These are phyloP conservation scores for Trifolium repens DNA, from an alignment of 306 rosid species.

Conservation along the genomic window DNA sequence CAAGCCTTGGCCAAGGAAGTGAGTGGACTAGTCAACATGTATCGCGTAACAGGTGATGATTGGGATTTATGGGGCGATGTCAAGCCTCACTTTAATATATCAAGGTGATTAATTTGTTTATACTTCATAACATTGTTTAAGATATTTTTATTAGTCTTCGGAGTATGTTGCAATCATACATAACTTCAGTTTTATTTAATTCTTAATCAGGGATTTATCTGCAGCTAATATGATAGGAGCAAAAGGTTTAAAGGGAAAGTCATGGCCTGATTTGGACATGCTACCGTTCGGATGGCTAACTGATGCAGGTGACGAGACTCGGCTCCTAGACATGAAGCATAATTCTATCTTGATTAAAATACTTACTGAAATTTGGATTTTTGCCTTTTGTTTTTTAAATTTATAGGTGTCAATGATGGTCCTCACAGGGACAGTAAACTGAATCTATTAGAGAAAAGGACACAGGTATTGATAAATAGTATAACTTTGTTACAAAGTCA, in stretches of 20 bases:
- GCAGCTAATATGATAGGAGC: conserved; percentile 74
- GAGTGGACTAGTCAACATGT: conserved; percentile 81
- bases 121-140: conserved; percentile 15
- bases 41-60: conserved; percentile 92
- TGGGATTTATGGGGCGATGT: conserved; percentile 89
- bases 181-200: conserved; percentile 31
- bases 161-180: neutral
- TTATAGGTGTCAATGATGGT: conserved; percentile 76
- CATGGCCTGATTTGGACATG: conserved; percentile 99
- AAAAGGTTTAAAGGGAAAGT: conserved; percentile 73
- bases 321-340: neutral
- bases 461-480: conserved; percentile 65
- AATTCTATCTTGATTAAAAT: conserved; percentile 8
- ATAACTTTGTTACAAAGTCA: conserved; percentile 64
- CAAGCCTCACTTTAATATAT: neutral
- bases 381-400: neutral
- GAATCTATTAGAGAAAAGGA: conserved; percentile 67
- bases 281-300: conserved; percentile 94
- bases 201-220: conserved; percentile 70
- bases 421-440: conserved; percentile 70
- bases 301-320: conserved; percentile 58
- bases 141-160: neutral
- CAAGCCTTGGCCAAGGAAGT: conserved; percentile 79
- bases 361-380: conserved; percentile 38
- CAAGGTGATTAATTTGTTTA: neutral